Percentiles rank a stretch among this genome's conserved stretches.
These are phyloP conservation scores for Zygosaccharomyces pseudobailii DNA, from an alignment of 1,139 yeast genomes.

Conservation along the genomic window DNA sequence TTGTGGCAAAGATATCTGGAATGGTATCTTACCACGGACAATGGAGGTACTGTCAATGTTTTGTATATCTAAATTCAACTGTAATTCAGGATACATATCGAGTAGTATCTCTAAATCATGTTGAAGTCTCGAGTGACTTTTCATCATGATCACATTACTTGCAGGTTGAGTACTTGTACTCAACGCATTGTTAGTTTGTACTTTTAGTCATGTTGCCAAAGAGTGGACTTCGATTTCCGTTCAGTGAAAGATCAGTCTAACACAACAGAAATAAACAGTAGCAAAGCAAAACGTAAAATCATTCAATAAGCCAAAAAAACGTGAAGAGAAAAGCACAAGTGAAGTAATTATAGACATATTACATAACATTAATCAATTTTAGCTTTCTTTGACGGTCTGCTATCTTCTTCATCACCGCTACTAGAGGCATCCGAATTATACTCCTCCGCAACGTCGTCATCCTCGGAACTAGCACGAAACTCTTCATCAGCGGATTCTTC, in stretches of 20 bases:
- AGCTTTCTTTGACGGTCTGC: slow-evolving; percentile 35
- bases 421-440: slow-evolving; percentile 68
- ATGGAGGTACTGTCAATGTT: not conserved
- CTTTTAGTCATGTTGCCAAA: no score
- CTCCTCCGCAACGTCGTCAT: slow-evolving; percentile 75
- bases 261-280: no score
- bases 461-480: slow-evolving; percentile 56
- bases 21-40: slow-evolving; percentile 17
- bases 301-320: not conserved
- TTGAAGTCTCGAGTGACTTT: slow-evolving; percentile 9
- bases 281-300: not conserved
- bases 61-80: slow-evolving; percentile 15
- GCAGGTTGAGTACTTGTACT: not conserved
- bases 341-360: not conserved
- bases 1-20: slow-evolving; percentile 12
- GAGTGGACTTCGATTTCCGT: no score
- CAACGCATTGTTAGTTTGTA: no score
- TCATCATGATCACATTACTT: slow-evolving; percentile 4
- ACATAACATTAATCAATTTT: slow-evolving; percentile 21
- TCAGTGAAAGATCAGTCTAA: rapidly evolving
- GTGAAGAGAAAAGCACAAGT: not conserved
- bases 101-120: slow-evolving; percentile 47
- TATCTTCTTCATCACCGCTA: slow-evolving; percentile 41
- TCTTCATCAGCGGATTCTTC: slow-evolving; percentile 67
- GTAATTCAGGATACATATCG: slow-evolving; percentile 49